Evolutionary conservation across 169 alveolate species (phyloP), one percentile per base, ranked within the genome.

Genomic region (Cystoisospora suis): DNA sequence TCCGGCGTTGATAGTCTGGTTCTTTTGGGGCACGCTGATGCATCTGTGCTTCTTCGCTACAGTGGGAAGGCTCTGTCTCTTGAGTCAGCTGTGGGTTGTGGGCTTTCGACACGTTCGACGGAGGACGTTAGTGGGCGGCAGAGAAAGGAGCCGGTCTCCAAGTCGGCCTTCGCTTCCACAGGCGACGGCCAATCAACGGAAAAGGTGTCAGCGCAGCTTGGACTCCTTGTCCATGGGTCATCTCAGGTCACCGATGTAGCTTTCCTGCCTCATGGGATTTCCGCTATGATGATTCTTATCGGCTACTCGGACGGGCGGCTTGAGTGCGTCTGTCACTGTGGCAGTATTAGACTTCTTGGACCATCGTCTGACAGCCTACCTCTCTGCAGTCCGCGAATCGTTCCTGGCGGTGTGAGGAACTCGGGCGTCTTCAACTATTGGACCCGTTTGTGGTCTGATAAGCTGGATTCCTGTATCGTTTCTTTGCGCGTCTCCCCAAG

Each of bases 231-330:
- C n/a, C 27, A n/a, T 0, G 23, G 23, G 58, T 72, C 83, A 38
- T 56, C 59, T 29, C 56, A 72, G 58, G 40, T 40, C 27, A 72
- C 83, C 7, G 83, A 47, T 38, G 83, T n/a, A 38, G 83, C 32
- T 7, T 32, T 32, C 7, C 56, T 72, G 38, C 12, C 36, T 72
- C 32, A n/a, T 38, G 83, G 36, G 3, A 9, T 56, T 17, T 38
- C 9, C 29, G 56, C 45, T 36, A 20, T 56, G 29, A 27, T 38
- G 17, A 0, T 72, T 15, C 27, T 72, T 20, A 17, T 72, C 36
- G 83, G 83, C 7, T 72, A 72, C 56, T 40, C 59, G 36, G 83
- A 72, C 32, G 58, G 83, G 34, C 47, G 56, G 45, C 83, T 72
- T n/a, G 83, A 72, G 79, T 27, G 29, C 36, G 23, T 65, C 27